Base-by-base conservation (phyloP, 2,329 filamentous ascomycete genomes). In the Aspergillus glaucus region DNA sequence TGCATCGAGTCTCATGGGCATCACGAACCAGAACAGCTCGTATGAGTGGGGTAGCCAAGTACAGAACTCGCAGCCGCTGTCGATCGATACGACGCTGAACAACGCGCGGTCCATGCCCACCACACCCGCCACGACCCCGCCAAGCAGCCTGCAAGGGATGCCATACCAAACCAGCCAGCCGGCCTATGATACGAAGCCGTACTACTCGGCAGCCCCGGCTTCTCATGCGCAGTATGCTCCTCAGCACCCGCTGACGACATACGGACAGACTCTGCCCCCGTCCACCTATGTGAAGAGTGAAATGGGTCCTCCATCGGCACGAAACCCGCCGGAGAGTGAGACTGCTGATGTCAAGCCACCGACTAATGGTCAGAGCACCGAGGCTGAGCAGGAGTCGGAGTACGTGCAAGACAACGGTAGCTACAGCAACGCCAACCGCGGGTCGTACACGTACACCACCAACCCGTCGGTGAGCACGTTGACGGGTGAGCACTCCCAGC, bases 81-180 rank as follows among this genome's bases (percentile, higher is more conserved):
- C 87, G 24, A 88, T 95, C 61, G 89, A 95, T 60, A 89, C 87
- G 22, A 79, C 82, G 51, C 73, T 93, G 60, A 87, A 80, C 73
- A 89, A 86, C 69, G 76, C 86, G 51, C 85, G 88, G 60, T 94
- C 88, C 54, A 88, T 95, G 78, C 90, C 89, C 47, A 88, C 86
- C 8, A 94, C 88, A n/a, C 89, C 89, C 52, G 89, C 89, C 22
- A 92, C 88, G 5, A 95, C 92, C 0, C 91, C 92, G 10, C 92
- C 92, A 0, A 89, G 88, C 21, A 81, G 79, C 52, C 78, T 94
- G 53, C 86, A 89, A 59, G 84, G 80, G 62, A 89, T 95, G 79
- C 86, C 86, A 59, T 74, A 83, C 3, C 95, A 95, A 66, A 85
- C 84, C 45, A 54, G 79, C 73, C 58, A 82, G 75, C 49, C 87